Base-by-base conservation (phyloP, 2,329 filamentous ascomycete species). In the Lasiodiplodia citricola region DNA sequence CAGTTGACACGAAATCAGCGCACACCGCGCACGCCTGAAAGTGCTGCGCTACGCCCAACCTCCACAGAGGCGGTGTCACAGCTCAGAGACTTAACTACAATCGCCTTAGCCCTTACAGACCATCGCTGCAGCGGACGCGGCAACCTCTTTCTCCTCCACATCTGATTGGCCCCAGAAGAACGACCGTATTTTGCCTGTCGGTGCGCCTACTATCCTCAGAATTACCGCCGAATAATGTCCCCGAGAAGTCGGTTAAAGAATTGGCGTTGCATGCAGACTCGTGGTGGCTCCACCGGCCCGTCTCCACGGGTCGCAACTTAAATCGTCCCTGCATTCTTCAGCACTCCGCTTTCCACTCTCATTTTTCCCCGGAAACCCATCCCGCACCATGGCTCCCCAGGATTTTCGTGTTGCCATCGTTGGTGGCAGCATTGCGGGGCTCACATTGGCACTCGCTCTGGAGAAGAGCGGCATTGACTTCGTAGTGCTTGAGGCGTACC, bases 401-500 rank as follows among this genome's bases (percentile, higher is more conserved):
- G 14, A 14, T 2, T 64, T 64, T 21, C 35, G 63, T 16, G 66
- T 67, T 23, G 54, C 54, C 47, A 68, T 65, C 16, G 67, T 56
- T 13, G 67, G 67, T 44, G 67, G 67, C 57, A 64, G 57, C 67
- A 54, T 68, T 23, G 31, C 67, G n/a, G 67, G 67, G n/a, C 58
- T 68, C 31, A 64, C 67, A 5, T 18, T 69, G 25, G 68, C 68
- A 1, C 44, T 57, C 10, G 52, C 52, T 2, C 52, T 69, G n/a
- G 50, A 69, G 37, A 50, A 67, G 23, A 25, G 35, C 21, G 25
- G 38, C 35, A 52, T 69, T 25, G 62, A 66, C 54, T 69, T 66
- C 25, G 37, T 67, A 2, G 55, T 75, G 4, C 66, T 75, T 7
- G 74, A 76, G 60, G 66, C 69, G 8, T 70, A 72, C 18, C 51